A percentile compares a stretch with the other conserved stretches of the same genome.
These are phyloP conservation scores for Hypoxylon rubiginosum DNA, from an alignment of 2,329 filamentous ascomycete genomes.

Conservation along the genomic window DNA sequence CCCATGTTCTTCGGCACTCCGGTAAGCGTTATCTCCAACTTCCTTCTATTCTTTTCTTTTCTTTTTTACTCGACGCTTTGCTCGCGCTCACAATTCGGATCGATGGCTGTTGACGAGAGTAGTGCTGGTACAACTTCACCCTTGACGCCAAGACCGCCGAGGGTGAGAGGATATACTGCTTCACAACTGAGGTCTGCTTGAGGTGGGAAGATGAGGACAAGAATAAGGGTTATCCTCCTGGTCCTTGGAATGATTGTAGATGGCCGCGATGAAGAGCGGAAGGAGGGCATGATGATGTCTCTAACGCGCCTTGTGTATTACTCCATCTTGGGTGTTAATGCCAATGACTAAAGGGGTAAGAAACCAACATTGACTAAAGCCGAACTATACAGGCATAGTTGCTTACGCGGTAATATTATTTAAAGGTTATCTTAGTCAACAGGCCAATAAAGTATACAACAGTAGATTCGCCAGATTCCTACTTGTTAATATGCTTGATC, in stretches of 20 bases:
- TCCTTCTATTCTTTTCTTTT: too few species aligned
- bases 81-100: not conserved
- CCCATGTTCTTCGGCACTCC: slow-evolving; percentile 20
- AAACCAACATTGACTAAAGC: too few species aligned
- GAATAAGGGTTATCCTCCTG: slow-evolving; percentile 19
- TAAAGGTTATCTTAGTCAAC: too few species aligned
- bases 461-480: too few species aligned
- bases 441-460: too few species aligned
- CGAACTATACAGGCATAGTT: too few species aligned
- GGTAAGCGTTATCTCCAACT: slow-evolving; percentile 4
- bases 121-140: slow-evolving; percentile 27
- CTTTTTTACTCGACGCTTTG: not conserved
- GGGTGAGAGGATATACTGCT: slow-evolving; percentile 28
- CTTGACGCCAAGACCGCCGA: slow-evolving; percentile 29
- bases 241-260: slow-evolving; percentile 25
- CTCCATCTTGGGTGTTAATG: not conserved
- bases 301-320: too few species aligned
- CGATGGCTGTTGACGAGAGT: not conserved
- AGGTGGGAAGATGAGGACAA: slow-evolving; percentile 20
- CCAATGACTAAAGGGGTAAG: too few species aligned
- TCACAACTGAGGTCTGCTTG: slow-evolving; percentile 27
- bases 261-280: slow-evolving; percentile 13
- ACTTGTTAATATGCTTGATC: too few species aligned
- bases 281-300: not conserved
- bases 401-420: too few species aligned